phyloP scores from a whole-genome alignment of 2,329 filamentous ascomycete genomes.

The Xylaria sp. region DNA sequence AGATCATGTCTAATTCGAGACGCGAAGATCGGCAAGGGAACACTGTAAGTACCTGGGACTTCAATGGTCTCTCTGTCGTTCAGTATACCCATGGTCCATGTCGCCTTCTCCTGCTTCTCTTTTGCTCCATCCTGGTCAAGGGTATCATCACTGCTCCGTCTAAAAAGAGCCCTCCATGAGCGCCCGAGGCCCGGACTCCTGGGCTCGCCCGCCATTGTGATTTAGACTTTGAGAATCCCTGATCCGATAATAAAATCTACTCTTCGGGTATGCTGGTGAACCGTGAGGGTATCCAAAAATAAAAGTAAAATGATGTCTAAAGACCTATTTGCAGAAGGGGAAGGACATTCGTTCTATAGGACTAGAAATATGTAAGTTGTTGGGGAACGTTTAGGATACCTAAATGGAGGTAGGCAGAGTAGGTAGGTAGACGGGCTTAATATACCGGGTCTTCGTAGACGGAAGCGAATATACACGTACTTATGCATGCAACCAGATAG shows the following conservation, averaged over 20 bases:
- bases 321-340: background rate
- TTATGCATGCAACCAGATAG: background rate
- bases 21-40: background rate
- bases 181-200: conserved; percentile 33
- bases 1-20: background rate
- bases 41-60: conserved; percentile 75
- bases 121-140: conserved; percentile 15
- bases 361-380: conserved; percentile 2
- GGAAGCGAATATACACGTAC: background rate
- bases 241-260: background rate
- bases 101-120: conserved; percentile 38
- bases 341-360: background rate
- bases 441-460: background rate
- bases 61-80: conserved; percentile 85
- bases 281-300: background rate
- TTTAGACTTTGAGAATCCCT: background rate
- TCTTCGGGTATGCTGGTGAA: background rate
- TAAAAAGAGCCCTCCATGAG: conserved; percentile 40
- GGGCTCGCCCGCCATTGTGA: conserved; percentile 38
- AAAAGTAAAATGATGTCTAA: background rate
- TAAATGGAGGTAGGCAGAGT: background rate
- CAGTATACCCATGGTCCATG: conserved; percentile 80
- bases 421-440: background rate
- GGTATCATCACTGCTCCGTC: conserved; percentile 30
- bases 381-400: background rate